Conservation (phyloP, 1,139 yeast genomes). For the Yamadazyma triangularis region DNA sequence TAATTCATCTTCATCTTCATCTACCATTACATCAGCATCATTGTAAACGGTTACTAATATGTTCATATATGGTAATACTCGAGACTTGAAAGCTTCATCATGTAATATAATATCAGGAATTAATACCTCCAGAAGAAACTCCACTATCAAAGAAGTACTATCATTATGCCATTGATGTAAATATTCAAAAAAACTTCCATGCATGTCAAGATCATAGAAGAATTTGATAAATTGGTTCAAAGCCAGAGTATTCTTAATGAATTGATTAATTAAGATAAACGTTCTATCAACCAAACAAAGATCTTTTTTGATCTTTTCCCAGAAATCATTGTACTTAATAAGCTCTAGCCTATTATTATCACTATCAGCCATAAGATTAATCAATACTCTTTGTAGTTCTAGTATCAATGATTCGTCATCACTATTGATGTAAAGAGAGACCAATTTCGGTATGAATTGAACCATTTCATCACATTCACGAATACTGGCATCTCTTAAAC, state of each 20-base stretch:
- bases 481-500: constrained; percentile 21
- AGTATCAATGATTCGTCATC: constrained; percentile 5
- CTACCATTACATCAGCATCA: constrained; percentile 2
- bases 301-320: constrained; percentile 12
- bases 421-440: constrained; percentile 3
- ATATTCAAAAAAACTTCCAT: constrained; percentile 3
- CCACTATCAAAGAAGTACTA: constrained; percentile 4
- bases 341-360: constrained; percentile 27
- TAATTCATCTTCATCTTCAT: constrained; percentile 5
- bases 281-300: constrained; percentile 10
- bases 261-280: constrained; percentile 29
- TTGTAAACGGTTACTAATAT: constrained; percentile 1
- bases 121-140: constrained; percentile 9
- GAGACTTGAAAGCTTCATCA: constrained; percentile 2
- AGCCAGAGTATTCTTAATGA: constrained; percentile 25
- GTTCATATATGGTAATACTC: constrained; percentile 4
- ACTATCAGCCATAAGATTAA: constrained; percentile 36
- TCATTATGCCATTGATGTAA: neutral
- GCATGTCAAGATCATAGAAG: constrained; percentile 11
- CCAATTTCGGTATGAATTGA: constrained; percentile 6
- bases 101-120: constrained; percentile 9
- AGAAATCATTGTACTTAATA: constrained; percentile 14
- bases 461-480: constrained; percentile 12
- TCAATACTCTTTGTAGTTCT: constrained; percentile 24
- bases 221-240: constrained; percentile 12